phyloP scores from a whole-genome alignment of 2,329 filamentous ascomycete genomes.

The Pseudopyrenochaeta lycopersici region DNA sequence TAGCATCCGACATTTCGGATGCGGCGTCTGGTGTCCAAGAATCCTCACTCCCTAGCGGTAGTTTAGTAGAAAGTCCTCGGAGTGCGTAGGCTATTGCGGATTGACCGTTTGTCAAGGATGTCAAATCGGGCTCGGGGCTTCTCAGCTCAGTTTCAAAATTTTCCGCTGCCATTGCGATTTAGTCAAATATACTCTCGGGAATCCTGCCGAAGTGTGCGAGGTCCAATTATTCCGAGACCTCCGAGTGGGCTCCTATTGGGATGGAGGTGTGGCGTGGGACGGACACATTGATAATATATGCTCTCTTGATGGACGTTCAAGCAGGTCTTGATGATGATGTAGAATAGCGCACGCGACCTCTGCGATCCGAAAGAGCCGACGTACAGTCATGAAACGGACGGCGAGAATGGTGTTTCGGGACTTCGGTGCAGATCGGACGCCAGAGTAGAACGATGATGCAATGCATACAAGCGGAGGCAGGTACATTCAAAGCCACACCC shows the following conservation, averaged over 20 bases:
- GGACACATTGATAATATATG: slow-evolving; percentile 13
- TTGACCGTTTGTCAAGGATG: slow-evolving; percentile 22
- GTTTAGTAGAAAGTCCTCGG: slow-evolving; percentile 34
- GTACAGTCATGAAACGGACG: slow-evolving; percentile 7
- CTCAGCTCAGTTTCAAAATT: slow-evolving; percentile 8
- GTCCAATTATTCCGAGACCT: slow-evolving; percentile 4
- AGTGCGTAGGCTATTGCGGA: slow-evolving; percentile 39
- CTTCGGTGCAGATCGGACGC: not conserved
- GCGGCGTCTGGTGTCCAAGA: slow-evolving; percentile 39
- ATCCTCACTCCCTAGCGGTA: slow-evolving; percentile 24
- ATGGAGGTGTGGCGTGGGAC: slow-evolving; percentile 18
- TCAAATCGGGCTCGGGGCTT: slow-evolving; percentile 15
- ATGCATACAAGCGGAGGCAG: slow-evolving; percentile 1
- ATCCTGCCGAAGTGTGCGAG: too few species aligned
- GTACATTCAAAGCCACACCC: not conserved
- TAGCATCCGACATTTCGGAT: slow-evolving; percentile 46
- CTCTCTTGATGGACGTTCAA: not conserved
- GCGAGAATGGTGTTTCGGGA: not conserved
- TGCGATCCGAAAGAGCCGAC: slow-evolving; percentile 17
- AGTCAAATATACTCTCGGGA: not conserved
- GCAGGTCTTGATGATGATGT: slow-evolving; percentile 1
- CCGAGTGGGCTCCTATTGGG: slow-evolving; percentile 9
- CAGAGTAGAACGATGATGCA: not conserved
- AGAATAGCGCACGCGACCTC: slow-evolving; percentile 11
- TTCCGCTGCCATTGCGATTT: slow-evolving; percentile 11